Conservation (phyloP, 345 rosid species). For the Euphorbia lathyris region DNA sequence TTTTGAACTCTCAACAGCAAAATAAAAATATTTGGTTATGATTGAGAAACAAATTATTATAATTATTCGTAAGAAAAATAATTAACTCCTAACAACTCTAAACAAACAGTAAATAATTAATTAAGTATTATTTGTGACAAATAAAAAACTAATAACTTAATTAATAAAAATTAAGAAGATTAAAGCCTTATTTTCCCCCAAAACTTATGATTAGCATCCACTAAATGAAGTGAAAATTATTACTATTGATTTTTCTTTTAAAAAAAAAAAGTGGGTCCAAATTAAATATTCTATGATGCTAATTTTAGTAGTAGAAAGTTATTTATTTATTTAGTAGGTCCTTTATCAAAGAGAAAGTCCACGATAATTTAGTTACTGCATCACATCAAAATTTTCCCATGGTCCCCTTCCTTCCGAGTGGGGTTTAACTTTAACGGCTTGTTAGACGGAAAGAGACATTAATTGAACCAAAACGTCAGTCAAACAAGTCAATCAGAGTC, state of each 20-base stretch:
- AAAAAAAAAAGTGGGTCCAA: background rate
- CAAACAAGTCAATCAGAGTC: slow-evolving; percentile 2
- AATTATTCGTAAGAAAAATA: no score
- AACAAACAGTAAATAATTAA: no score
- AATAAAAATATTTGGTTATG: no score
- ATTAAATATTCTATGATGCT: background rate
- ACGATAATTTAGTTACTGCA: slow-evolving; percentile 20
- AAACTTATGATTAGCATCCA: background rate
- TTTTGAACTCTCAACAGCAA: no score
- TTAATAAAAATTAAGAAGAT: no score
- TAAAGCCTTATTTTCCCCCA: no score
- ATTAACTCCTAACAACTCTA: no score
- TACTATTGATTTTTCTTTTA: background rate
- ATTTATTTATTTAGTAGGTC: background rate
- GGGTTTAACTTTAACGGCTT: slow-evolving; percentile 31
- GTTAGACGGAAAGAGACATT: slow-evolving; percentile 26
- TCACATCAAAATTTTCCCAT: slow-evolving; percentile 26
- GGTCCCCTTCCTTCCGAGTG: slow-evolving; percentile 31
- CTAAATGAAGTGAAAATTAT: background rate
- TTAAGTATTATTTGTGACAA: no score
- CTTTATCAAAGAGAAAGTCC: background rate
- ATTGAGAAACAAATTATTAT: no score
- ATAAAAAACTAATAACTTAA: no score
- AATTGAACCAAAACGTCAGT: slow-evolving; percentile 11
- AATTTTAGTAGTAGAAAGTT: slow-evolving; percentile 3